phyloP scores from a whole-genome alignment of 164 flowering plant species.

The Warburgia ugandensis region DNA sequence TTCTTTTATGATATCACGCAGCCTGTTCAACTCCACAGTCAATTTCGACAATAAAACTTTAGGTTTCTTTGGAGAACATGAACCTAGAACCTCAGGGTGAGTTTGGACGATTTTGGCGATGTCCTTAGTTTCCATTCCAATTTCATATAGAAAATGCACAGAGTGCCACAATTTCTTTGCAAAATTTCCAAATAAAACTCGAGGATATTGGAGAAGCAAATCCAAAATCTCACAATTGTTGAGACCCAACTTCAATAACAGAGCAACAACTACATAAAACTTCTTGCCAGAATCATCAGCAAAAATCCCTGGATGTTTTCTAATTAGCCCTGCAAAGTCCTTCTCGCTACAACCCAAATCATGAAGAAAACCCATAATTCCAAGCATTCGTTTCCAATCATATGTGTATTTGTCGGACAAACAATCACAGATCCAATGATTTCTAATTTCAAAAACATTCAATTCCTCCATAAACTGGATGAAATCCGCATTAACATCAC shows the following conservation, averaged over 20 bases:
- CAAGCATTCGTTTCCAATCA: conserved; percentile 44
- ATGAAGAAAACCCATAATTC: conserved; percentile 25
- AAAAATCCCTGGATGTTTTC: conserved; percentile 38
- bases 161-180: conserved; percentile 34
- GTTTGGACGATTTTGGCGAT: conserved; percentile 33
- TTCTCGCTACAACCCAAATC: conserved; percentile 29
- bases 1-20: conserved; percentile 38
- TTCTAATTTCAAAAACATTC: conserved; percentile 31
- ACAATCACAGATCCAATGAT: conserved; percentile 34
- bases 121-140: conserved; percentile 42
- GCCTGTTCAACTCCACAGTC: conserved; percentile 34
- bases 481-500: conserved; percentile 31
- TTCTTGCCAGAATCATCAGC: conserved; percentile 47
- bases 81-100: conserved; percentile 38
- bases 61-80: conserved; percentile 35
- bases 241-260: conserved; percentile 45
- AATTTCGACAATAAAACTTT: conserved; percentile 23
- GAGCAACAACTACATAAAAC: conserved; percentile 27
- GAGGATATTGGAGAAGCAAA: conserved; percentile 40
- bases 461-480: conserved; percentile 30
- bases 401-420: conserved; percentile 29
- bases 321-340: conserved; percentile 29
- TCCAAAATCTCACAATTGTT: conserved; percentile 18
- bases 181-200: conserved; percentile 29
- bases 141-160: conserved; percentile 31